A percentile compares a stretch with the other conserved stretches of the same genome.
Evolutionary conservation across 768 basidiomycete genomes (phyloP).

Genomic region (Chlorophyllum brunneum): DNA sequence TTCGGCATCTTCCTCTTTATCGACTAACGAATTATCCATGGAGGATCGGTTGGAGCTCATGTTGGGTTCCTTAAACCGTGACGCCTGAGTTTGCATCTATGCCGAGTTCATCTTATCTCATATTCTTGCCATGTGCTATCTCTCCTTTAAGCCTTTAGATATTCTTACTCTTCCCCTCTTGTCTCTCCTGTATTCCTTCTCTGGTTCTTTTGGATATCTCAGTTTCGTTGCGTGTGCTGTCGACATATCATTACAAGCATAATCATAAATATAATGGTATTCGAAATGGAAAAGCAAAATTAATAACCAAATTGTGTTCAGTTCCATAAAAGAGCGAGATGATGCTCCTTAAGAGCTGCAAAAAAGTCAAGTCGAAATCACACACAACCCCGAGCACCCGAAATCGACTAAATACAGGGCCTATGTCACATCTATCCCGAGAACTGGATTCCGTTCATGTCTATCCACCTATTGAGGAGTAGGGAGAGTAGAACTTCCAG

Average conservation of each 20-base stretch:
- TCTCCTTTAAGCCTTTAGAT: constrained; percentile 9
- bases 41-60: constrained; percentile 77
- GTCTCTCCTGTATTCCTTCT: too few relatives aligned
- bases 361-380: not conserved
- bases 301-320: too few relatives aligned
- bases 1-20: constrained; percentile 62
- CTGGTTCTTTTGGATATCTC: constrained; percentile 2
- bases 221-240: constrained; percentile 11
- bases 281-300: not conserved
- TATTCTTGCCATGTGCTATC: constrained; percentile 15
- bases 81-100: constrained; percentile 22
- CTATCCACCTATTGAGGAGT: constrained; percentile 73
- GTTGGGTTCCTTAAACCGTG: constrained; percentile 43
- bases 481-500: constrained; percentile 63
- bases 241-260: constrained; percentile 3
- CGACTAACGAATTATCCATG: constrained; percentile 62
- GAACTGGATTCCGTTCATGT: constrained; percentile 45
- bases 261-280: constrained; percentile 1
- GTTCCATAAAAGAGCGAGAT: not conserved
- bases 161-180: constrained; percentile 19
- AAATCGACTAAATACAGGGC: too few relatives aligned
- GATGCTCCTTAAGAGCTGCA: not conserved
- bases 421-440: constrained; percentile 4
- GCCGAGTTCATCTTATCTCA: constrained; percentile 19
- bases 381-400: too few relatives aligned